Conservation (phyloP, 768 basidiomycete genomes). For the Omphalotus guepiniiformis region DNA sequence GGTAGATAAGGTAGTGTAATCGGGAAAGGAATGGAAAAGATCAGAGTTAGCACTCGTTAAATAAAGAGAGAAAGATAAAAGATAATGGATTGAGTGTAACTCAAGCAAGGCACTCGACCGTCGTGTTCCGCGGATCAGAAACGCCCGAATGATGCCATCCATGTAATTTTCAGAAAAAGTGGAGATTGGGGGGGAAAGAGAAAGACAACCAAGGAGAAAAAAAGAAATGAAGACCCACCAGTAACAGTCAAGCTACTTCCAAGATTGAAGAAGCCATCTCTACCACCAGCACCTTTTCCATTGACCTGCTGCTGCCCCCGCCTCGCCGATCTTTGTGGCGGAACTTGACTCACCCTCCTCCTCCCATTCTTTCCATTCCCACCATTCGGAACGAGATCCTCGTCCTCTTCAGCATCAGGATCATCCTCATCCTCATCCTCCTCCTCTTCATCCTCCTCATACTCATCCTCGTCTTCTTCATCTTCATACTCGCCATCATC, state of each 20-base stretch:
- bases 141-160: no score
- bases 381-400: conserved; percentile 21
- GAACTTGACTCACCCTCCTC: background rate
- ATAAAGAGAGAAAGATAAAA: no score
- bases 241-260: conserved; percentile 81
- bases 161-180: no score
- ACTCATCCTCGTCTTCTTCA: conserved; percentile 51
- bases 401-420: conserved; percentile 41
- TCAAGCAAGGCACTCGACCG: no score
- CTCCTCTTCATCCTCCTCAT: conserved; percentile 67
- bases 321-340: background rate
- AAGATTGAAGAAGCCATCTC: conserved; percentile 75
- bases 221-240: conserved; percentile 41
- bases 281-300: conserved; percentile 18
- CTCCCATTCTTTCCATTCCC: background rate
- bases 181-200: conserved; percentile 11
- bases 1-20: no score
- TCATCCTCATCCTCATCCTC: conserved; percentile 60
- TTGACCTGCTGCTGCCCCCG: background rate
- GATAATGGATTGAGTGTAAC: no score
- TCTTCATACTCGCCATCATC: conserved; percentile 54
- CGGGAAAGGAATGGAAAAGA: no score
- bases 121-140: no score
- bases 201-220: conserved; percentile 6
- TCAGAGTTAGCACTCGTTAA: no score